phyloP scores from a whole-genome alignment of 2,329 filamentous ascomycete species.

The Sporothrix globosa region DNA sequence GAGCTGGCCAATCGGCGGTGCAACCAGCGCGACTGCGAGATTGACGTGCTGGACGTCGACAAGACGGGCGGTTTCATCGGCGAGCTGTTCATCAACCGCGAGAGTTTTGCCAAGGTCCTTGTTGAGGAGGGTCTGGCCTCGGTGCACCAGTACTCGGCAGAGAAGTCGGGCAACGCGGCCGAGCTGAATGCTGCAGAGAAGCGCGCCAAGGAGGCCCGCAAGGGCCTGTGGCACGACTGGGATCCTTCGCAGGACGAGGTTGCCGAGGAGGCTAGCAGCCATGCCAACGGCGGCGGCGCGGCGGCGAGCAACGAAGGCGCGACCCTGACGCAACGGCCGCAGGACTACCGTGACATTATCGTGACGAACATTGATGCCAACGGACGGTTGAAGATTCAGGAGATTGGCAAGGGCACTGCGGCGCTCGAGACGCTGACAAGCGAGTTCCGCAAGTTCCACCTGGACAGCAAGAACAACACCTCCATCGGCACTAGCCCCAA shows the following conservation, averaged over 20 bases:
- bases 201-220: conserved; percentile 83
- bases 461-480: conserved; percentile 78
- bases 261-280: conserved; percentile 54
- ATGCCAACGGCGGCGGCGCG: conserved; percentile 50
- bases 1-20: conserved; percentile 87
- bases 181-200: conserved; percentile 88
- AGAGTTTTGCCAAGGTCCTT: conserved; percentile 91
- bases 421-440: conserved; percentile 86
- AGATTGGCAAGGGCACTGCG: conserved; percentile 83
- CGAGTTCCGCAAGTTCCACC: conserved; percentile 87
- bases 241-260: conserved; percentile 82
- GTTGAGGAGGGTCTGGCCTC: conserved; percentile 92
- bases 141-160: conserved; percentile 92
- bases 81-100: conserved; percentile 87
- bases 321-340: conserved; percentile 65
- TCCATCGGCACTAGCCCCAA: conserved; percentile 78
- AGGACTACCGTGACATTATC: conserved; percentile 90
- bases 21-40: conserved; percentile 93
- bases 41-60: conserved; percentile 92
- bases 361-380: conserved; percentile 86
- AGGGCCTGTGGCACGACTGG: conserved; percentile 92
- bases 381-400: conserved; percentile 85
- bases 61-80: conserved; percentile 98
- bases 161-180: conserved; percentile 86
- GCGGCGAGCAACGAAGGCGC: conserved; percentile 49